These are phyloP conservation scores for Cerioporus squamosus DNA, from an alignment of 1,284 basidiomycete species.

Conservation along the genomic window DNA sequence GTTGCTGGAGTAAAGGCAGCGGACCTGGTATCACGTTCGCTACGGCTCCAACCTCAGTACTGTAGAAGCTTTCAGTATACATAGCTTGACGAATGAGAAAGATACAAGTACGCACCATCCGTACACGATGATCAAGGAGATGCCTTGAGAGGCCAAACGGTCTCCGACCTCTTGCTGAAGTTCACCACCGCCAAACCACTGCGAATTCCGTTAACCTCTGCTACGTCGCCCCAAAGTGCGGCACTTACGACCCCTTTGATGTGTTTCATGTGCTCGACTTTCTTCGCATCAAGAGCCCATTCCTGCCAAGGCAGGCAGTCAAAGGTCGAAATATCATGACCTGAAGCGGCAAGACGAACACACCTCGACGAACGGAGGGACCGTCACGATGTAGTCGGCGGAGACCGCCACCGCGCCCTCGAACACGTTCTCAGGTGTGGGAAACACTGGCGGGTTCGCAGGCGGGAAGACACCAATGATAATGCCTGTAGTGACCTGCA, in stretches of 20 bases:
- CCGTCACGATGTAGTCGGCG: slow-evolving; percentile 1
- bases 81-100: background rate
- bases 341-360: background rate
- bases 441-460: background rate
- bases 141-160: slow-evolving; percentile 8
- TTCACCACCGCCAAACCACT: slow-evolving; percentile 10
- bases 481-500: slow-evolving; percentile 20
- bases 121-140: slow-evolving; percentile 11
- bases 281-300: slow-evolving; percentile 6
- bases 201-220: background rate
- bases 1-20: background rate
- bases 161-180: slow-evolving; percentile 17
- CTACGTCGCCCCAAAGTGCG: background rate
- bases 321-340: background rate
- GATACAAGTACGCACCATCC: slow-evolving; percentile 8
- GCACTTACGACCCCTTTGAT: slow-evolving; percentile 17
- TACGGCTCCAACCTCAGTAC: slow-evolving; percentile 25
- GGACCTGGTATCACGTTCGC: slow-evolving; percentile 17
- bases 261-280: background rate
- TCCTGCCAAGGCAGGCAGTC: background rate
- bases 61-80: background rate
- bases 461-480: slow-evolving; percentile 14
- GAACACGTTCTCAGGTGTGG: slow-evolving; percentile 8
- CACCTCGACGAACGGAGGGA: slow-evolving; percentile 11
- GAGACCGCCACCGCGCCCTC: background rate